These are phyloP conservation scores for Aureobasidium sp. DNA, from an alignment of 2,329 filamentous ascomycete species.

Conservation along the genomic window DNA sequence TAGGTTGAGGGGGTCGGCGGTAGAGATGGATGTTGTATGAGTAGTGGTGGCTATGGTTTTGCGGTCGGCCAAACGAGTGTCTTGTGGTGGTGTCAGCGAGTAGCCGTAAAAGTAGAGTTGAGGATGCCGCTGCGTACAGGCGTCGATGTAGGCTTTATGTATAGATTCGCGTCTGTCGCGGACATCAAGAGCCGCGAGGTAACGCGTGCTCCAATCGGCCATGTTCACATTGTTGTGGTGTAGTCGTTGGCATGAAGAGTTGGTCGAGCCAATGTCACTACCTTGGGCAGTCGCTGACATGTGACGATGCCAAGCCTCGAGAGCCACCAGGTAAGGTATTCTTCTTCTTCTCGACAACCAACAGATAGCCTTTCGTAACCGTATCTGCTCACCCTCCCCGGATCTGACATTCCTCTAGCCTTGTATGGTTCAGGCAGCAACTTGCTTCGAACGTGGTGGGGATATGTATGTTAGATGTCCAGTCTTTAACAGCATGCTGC, in stretches of 20 bases:
- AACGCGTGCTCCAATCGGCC: conserved; percentile 75
- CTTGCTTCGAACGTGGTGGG: too few species aligned
- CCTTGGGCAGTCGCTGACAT: not conserved
- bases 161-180: conserved; percentile 62
- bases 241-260: not conserved
- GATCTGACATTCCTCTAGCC: too few species aligned
- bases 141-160: conserved; percentile 63
- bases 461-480: too few species aligned
- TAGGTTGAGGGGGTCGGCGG: conserved; percentile 13
- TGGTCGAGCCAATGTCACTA: too few species aligned
- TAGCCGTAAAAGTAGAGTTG: conserved; percentile 17
- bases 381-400: too few species aligned
- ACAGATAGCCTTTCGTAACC: too few species aligned
- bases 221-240: conserved; percentile 30
- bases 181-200: conserved; percentile 65
- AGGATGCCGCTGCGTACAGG: conserved; percentile 52
- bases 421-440: too few species aligned
- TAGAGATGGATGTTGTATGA: conserved; percentile 20
- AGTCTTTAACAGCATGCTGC: too few species aligned
- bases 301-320: not conserved
- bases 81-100: conserved; percentile 24
- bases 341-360: too few species aligned
- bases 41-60: conserved; percentile 24
- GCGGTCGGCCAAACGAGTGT: conserved; percentile 42
- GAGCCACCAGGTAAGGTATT: not conserved